Percentiles rank a stretch among this genome's conserved stretches.
These are phyloP conservation scores for Aspergillus aculeatus DNA, from an alignment of 2,329 filamentous ascomycete species.

Conservation along the genomic window DNA sequence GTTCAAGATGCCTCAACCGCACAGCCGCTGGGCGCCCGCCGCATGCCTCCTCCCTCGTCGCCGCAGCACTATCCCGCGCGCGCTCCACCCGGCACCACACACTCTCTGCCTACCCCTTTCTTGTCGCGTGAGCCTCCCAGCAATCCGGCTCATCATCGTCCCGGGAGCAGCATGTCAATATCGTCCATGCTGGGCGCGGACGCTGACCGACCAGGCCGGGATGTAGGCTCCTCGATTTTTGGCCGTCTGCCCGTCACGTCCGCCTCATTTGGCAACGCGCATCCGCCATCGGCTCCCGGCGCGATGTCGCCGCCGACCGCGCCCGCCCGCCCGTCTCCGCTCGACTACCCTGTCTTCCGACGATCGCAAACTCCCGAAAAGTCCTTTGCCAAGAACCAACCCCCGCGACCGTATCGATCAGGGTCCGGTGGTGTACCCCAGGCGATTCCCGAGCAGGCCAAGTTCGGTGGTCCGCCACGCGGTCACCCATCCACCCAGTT, in stretches of 20 bases:
- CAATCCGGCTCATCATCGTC: conserved; percentile 53
- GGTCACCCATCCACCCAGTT: conserved; percentile 32
- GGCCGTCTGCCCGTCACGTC: conserved; percentile 45
- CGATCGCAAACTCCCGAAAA: conserved; percentile 74
- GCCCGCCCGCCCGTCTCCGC: conserved; percentile 44
- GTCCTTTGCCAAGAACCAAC: conserved; percentile 51
- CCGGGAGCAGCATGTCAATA: conserved; percentile 69
- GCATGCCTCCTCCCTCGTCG: conserved; percentile 54
- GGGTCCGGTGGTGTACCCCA: conserved; percentile 35
- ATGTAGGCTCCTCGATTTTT: conserved; percentile 48
- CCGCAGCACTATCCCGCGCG: conserved; percentile 49
- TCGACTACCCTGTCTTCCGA: conserved; percentile 63
- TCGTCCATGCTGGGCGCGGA: conserved; percentile 67
- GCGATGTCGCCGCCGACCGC: conserved; percentile 47
- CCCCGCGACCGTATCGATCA: conserved; percentile 37
- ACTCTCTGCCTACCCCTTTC: conserved; percentile 39
- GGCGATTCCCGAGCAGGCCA: conserved; percentile 30
- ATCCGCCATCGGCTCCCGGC: conserved; percentile 32
- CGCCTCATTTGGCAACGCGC: conserved; percentile 32
- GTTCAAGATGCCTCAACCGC: conserved; percentile 34
- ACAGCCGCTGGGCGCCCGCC: conserved; percentile 38
- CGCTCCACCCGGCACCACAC: conserved; percentile 40
- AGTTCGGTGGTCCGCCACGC: conserved; percentile 33
- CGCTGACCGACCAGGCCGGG: conserved; percentile 48
- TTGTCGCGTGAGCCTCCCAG: conserved; percentile 56